These are phyloP conservation scores for Leucosporidium scottii DNA, from an alignment of 768 basidiomycete genomes.

Conservation along the genomic window DNA sequence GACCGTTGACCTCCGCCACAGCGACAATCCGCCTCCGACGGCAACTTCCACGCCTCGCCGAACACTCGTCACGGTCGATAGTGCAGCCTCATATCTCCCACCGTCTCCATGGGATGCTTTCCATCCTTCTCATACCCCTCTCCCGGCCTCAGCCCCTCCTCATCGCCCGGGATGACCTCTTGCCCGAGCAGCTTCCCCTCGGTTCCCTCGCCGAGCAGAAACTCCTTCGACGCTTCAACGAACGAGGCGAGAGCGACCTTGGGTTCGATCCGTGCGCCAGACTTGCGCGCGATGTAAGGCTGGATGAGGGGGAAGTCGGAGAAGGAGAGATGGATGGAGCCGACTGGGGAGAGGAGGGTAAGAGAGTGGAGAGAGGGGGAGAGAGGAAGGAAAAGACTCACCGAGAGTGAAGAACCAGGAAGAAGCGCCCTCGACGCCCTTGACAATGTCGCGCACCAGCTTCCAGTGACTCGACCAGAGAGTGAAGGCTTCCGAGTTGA, in stretches of 20 bases:
- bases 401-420: slow-evolving; percentile 23
- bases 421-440: neutral
- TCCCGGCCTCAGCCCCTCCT: neutral
- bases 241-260: neutral
- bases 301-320: slow-evolving; percentile 33
- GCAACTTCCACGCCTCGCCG: too few relatives aligned
- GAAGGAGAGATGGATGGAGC: slow-evolving; percentile 35
- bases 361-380: too few relatives aligned
- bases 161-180: neutral
- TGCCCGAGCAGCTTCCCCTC: neutral
- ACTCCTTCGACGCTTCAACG: slow-evolving; percentile 11
- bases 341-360: slow-evolving; percentile 14
- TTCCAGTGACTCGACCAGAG: slow-evolving; percentile 41
- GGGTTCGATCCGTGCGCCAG: slow-evolving; percentile 6
- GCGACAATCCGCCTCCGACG: too few relatives aligned
- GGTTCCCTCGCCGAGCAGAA: neutral
- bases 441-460: slow-evolving; percentile 8
- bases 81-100: slow-evolving; percentile 13
- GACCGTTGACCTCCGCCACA: too few relatives aligned
- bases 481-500: slow-evolving; percentile 45
- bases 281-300: slow-evolving; percentile 7
- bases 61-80: neutral
- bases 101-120: neutral
- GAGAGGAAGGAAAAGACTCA: neutral
- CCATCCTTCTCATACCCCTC: slow-evolving; percentile 1